A percentile compares a stretch with the other conserved stretches of the same genome.
Conservation (phyloP, 129 eudicot genomes). For the Helianthus tuberosus region DNA sequence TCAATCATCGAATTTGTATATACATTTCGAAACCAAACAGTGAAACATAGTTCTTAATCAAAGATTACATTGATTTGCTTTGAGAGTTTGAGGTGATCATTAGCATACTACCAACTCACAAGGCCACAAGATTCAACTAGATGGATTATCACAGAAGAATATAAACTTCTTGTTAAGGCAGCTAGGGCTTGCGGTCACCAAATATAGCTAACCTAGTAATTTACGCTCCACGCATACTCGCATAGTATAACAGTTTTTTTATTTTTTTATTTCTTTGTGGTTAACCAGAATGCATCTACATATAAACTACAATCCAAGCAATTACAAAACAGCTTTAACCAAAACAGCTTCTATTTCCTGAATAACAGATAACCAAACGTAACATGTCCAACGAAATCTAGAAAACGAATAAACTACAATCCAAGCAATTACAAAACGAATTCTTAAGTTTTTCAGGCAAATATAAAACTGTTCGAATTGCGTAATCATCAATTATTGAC, state of each 20-base stretch:
- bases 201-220: slow-evolving; percentile 12
- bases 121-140: neutral
- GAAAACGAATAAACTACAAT: slow-evolving; percentile 11
- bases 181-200: slow-evolving; percentile 1
- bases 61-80: neutral
- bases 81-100: neutral
- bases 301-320: too few relatives aligned
- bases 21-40: neutral
- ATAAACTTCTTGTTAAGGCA: neutral
- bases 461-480: slow-evolving; percentile 3
- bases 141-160: neutral
- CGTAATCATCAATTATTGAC: neutral
- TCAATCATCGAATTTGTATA: neutral
- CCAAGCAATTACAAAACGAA: neutral
- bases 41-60: neutral
- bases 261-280: too few relatives aligned
- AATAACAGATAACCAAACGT: neutral
- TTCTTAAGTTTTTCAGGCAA: neutral
- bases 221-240: neutral
- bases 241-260: too few relatives aligned
- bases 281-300: neutral
- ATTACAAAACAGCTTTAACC: too few relatives aligned
- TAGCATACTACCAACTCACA: neutral
- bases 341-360: neutral
- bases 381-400: neutral